Evolutionary conservation across 805 yeast species (phyloP).

Genomic region (Lipomyces yamadae): DNA sequence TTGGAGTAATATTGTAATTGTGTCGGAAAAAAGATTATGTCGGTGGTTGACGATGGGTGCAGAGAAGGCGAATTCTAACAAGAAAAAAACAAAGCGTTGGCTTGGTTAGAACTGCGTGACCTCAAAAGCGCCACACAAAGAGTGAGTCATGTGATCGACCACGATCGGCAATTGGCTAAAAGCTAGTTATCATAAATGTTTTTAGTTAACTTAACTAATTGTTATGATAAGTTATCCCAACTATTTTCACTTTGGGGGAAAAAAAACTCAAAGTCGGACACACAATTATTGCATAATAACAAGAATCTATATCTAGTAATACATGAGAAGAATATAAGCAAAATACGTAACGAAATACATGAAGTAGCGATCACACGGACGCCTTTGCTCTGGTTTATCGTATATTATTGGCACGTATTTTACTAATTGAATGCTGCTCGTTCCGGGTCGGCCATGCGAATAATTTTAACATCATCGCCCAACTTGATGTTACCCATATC

Average conservation of each 20-base stretch:
- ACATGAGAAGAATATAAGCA: not conserved
- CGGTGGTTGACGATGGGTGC: not conserved
- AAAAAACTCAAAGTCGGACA: no score
- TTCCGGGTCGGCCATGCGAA: constrained; percentile 46
- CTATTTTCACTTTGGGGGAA: no score
- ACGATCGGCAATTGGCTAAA: no score
- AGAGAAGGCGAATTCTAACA: not conserved
- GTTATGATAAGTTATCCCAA: no score
- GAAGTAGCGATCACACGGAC: not conserved
- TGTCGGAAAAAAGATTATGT: no score
- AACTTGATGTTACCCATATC: constrained; percentile 74
- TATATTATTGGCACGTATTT: not conserved
- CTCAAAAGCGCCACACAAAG: no score
- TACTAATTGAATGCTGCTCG: constrained; percentile 19
- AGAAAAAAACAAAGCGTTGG: no score
- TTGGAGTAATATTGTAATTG: not conserved
- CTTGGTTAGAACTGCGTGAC: no score
- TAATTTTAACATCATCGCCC: constrained; percentile 53
- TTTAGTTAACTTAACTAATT: no score
- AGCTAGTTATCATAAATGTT: no score
- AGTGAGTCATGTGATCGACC: no score
- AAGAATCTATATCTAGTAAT: not conserved
- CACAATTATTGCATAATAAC: not conserved
- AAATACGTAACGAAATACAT: not conserved
- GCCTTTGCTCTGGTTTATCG: not conserved